phyloP scores from a whole-genome alignment of 495 filamentous ascomycete species.

The Tetracladium setigerum region DNA sequence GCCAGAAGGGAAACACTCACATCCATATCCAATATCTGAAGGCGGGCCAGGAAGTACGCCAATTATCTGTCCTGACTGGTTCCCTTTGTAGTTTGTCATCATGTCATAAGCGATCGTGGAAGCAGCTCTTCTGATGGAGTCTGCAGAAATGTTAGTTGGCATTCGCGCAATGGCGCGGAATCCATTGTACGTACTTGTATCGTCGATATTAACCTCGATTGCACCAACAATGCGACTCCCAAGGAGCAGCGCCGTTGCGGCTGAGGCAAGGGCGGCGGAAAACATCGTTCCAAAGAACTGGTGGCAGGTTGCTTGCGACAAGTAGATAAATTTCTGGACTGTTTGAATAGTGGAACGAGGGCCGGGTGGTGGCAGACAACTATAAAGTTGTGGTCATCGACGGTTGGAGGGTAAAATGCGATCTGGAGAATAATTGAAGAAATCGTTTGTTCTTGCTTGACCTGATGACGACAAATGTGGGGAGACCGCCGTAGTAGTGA shows the following conservation, averaged over 20 bases:
- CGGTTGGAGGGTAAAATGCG: too few species aligned
- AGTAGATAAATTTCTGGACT: too few species aligned
- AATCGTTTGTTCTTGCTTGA: too few species aligned
- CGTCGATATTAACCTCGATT: slow-evolving; percentile 13
- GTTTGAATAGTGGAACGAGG: too few species aligned
- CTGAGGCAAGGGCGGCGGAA: slow-evolving; percentile 13
- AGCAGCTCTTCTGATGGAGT: slow-evolving; percentile 53
- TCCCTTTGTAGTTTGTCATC: slow-evolving; percentile 58
- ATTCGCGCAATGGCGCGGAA: not conserved
- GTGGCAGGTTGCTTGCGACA: too few species aligned
- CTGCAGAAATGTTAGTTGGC: slow-evolving; percentile 23
- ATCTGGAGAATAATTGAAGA: too few species aligned
- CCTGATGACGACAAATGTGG: too few species aligned
- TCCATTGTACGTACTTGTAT: slow-evolving; percentile 7
- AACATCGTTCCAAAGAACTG: slow-evolving; percentile 4
- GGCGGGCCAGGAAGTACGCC: slow-evolving; percentile 56
- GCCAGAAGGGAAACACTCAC: slow-evolving; percentile 26
- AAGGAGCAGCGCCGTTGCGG: slow-evolving; percentile 16
- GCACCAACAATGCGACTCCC: slow-evolving; percentile 10
- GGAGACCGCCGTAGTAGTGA: too few species aligned
- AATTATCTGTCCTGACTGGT: slow-evolving; percentile 50
- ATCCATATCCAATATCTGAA: slow-evolving; percentile 35
- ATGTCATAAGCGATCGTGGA: slow-evolving; percentile 55
- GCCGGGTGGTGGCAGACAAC: too few species aligned
- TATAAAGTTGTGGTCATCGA: too few species aligned